Base-by-base conservation (phyloP, 768 basidiomycete species). In the Boletus sp. region DNA sequence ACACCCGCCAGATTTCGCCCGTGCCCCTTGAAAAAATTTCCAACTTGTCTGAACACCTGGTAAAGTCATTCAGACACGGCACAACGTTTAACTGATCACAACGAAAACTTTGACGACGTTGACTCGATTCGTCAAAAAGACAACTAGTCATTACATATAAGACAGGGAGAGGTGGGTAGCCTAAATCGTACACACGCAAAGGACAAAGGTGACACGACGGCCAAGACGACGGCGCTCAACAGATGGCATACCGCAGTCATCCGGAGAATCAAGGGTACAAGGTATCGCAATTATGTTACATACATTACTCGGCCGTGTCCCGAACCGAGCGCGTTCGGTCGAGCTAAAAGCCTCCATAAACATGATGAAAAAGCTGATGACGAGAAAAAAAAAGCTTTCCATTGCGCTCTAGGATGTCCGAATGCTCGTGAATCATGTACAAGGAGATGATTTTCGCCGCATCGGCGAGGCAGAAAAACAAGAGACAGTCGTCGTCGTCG, bases 251-350 rank as follows among this genome's bases (percentile, higher is more conserved):
- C 30, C 6, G 17, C 44, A 34, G 29, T 42, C 53, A 29, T 25
- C 25, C 25, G 39, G 5, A 25, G 25, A 25, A 25, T 25, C 19
- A 30, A 30, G 43, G 39, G 53, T 50, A 62, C 56, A 55, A 65
- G 62, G 65, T 59, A 64, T 67, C 58, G 48, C 65, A 6, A 47
- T 58, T 56, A 64, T 44, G 51, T 57, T 55, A 66, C 47, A 67
- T 57, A 61, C 55, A 53, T 56, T 54, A 60, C 29, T 23, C 14
- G 51, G 30, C 54, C 46, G 2, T 32, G 29, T 3, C 35, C 39
- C 23, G 15, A 13, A 46, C 56, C 55, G 35, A 53, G 46, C 51
- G 37, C 39, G 27, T 51, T 47, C 54, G 50, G 49, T 21, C 49
- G 13, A 32, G 40, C 21, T 37, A 48, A 45, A 45, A 49, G 51